Evolutionary conservation across 345 rosid species (phyloP), one percentile per base, ranked within the genome.

Genomic region (Aethionema arabicum): DNA sequence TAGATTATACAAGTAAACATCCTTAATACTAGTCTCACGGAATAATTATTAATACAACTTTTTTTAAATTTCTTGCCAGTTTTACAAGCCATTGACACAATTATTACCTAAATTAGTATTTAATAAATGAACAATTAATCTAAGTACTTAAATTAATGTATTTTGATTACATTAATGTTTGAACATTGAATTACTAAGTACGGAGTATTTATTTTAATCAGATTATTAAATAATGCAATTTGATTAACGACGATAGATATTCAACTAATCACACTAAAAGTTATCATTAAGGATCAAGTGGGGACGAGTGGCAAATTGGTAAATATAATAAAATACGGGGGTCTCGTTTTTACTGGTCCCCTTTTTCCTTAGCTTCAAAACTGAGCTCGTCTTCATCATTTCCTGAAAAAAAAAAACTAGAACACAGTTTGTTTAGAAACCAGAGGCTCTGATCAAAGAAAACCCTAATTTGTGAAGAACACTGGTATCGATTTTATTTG

Each of bases 341-440:
- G 56, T 4, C 0, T 63, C 13, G 2, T 0, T 21, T 21, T 32
- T 7, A 53, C 0, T 0, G 8, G 33, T 37, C 32, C 7, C 44
- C 56, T 39, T 46, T 21, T 54, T 59, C 67, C 72, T 72, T 66
- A 27, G 67, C 76, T 66, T 66, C 67, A 60, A 72, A 65, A 66
- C 72, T 60, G 63, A 59, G 63, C 58, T 72, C 58, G 57, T 35
- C 62, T 65, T 65, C 67, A 59, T 59, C 70, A 59, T 65, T 54
- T 48, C 40, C 42, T 40, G 38, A 2, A 21, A 21, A 21, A 21
- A 21, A 21, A 42, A 52, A 71, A 52, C 51, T 41, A 63, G 62
- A 67, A 54, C 62, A 66, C 76, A 53, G 70, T 69, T 56, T 49
- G 47, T 35, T 40, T 5, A 16, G 32, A 40, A 11, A 59, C 58